Evolutionary conservation across 768 basidiomycete species (phyloP), one percentile per base, ranked within the genome.

Genomic region (Brasilioporus rufonigricans): DNA sequence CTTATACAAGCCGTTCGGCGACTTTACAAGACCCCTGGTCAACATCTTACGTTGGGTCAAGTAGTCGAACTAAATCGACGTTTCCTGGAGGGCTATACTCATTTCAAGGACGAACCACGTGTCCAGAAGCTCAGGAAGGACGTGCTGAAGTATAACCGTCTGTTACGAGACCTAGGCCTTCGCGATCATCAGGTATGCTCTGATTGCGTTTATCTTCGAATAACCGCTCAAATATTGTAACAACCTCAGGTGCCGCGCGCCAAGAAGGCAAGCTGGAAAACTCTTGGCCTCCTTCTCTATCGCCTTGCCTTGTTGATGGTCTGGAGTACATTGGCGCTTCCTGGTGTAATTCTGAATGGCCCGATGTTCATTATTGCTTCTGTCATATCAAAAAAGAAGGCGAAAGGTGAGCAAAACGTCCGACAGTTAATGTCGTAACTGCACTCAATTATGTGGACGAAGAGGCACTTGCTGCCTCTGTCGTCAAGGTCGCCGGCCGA

Each of bases 401-500:
- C 93, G 4, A 91, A 89, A 82, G 90, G 93, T 92, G 53, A 53
- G 56, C 33, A 51, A 50, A 23, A 21, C 11, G 23, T 19, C 38
- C 13, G 2, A 23, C 14, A 44, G 10, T 39, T 48, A 21, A 44
- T 39, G 43, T 45, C 16, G 23, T 46, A 24, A 41, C 52, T 52
- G 9, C 27, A 18, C 39, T 41, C 31, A 36, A 38, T 29, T 19
- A 7, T 21, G 33, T 49, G 8, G 18, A 32, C 16, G 12, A 70
- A 97, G 95, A 94, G 81, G 96, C 96, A 7, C 86, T 98, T 55
- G 96, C 96, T 29, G 93, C 89, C 3, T 98, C 95, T 9, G 84
- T 83, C 5, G 96, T 98, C 68, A 98, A 98, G 74, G 85, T 98
- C 48, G 91, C 91, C 19, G 96, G 87, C n/a, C 82, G 91, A 38